Evolutionary conservation across 75 land plant genomes (phyloP).

Genomic region (Cunninghamia lanceolata): DNA sequence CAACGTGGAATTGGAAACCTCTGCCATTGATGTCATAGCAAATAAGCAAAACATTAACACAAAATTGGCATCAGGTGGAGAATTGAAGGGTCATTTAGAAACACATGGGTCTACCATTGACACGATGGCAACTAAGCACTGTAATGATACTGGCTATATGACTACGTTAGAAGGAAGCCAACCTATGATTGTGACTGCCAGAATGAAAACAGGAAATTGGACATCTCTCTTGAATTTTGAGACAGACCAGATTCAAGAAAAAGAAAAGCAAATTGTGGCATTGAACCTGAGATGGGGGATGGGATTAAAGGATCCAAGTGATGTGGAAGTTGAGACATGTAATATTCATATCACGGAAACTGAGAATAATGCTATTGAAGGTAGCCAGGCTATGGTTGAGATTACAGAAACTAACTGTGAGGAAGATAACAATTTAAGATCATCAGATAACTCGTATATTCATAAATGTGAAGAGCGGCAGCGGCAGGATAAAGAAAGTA

Average conservation of each 20-base stretch:
- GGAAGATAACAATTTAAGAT: not conserved
- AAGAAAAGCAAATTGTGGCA: not conserved
- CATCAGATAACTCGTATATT: not conserved
- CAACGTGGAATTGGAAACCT: not conserved
- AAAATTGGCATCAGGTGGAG: not conserved
- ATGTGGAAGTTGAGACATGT: not conserved
- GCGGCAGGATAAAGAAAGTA: not conserved
- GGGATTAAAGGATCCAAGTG: not conserved
- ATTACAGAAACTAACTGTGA: not conserved
- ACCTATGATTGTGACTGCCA: not conserved
- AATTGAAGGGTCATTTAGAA: not conserved
- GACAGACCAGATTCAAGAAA: not conserved
- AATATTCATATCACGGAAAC: not conserved
- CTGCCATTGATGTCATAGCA: not conserved
- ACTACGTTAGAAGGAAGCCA: not conserved
- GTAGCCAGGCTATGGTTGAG: not conserved
- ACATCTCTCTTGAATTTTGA: not conserved
- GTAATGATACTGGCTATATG: not conserved
- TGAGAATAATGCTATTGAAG: not conserved
- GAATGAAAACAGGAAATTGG: not conserved
- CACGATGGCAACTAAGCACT: not conserved
- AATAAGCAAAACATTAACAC: not conserved
- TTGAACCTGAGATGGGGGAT: not conserved
- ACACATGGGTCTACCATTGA: not conserved
- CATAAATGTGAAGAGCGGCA: not conserved